Conservation (phyloP, 257 asterid genomes). For the Solanum pimpinellifolium region DNA sequence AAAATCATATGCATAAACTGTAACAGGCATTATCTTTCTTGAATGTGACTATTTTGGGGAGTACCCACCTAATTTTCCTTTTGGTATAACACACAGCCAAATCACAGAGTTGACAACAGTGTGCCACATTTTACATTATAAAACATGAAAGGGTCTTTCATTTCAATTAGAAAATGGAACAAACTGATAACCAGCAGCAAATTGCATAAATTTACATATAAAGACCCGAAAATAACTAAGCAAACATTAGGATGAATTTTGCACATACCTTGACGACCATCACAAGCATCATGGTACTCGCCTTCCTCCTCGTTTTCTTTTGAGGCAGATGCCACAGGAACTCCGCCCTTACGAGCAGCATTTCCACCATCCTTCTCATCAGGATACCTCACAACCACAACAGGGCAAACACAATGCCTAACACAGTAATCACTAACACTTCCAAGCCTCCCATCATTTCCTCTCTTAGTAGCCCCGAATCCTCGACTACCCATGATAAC, state of each 20-base stretch:
- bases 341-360: neutral
- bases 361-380: constrained; percentile 16
- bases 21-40: neutral
- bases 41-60: neutral
- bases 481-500: constrained; percentile 39
- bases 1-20: neutral
- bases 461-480: constrained; percentile 22
- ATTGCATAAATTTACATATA: neutral
- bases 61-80: neutral
- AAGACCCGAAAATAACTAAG: neutral
- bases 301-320: constrained; percentile 21
- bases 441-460: constrained; percentile 23
- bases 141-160: neutral
- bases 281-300: constrained; percentile 20
- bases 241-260: neutral
- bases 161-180: neutral
- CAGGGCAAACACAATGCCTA: constrained; percentile 34
- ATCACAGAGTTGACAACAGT: neutral
- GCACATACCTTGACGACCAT: neutral
- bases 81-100: neutral
- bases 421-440: constrained; percentile 39
- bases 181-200: neutral
- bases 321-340: neutral
- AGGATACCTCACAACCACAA: constrained; percentile 34
- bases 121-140: neutral